These are phyloP conservation scores for Penicillium cosmopolitanum DNA, from an alignment of 495 filamentous ascomycete genomes.

Conservation along the genomic window DNA sequence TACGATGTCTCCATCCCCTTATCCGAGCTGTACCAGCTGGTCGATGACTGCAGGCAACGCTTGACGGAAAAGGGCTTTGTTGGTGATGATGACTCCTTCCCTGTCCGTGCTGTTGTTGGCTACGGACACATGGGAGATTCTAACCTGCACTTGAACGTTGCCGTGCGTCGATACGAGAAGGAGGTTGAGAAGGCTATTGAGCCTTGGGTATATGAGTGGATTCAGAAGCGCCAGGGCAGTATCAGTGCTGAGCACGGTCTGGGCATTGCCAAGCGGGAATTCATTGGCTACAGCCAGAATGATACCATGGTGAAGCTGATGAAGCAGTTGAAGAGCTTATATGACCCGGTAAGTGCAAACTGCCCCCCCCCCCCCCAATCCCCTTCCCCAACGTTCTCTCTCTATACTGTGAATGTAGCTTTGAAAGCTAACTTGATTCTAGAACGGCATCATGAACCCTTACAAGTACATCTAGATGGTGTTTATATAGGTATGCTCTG, in stretches of 20 bases:
- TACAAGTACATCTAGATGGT: conserved; percentile 77
- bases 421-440: conserved; percentile 28
- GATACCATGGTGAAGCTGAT: conserved; percentile 85
- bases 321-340: conserved; percentile 89
- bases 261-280: conserved; percentile 92
- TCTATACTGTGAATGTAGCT: neutral
- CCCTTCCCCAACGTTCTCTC: no score
- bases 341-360: conserved; percentile 77
- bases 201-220: conserved; percentile 98
- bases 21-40: conserved; percentile 81
- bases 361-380: neutral
- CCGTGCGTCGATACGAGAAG: conserved; percentile 80
- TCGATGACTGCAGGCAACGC: conserved; percentile 76
- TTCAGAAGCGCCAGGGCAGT: conserved; percentile 79
- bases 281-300: conserved; percentile 88
- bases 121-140: conserved; percentile 98
- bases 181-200: conserved; percentile 87
- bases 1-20: conserved; percentile 97
- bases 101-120: conserved; percentile 87
- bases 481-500: neutral
- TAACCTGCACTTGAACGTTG: conserved; percentile 91
- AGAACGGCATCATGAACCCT: conserved; percentile 93
- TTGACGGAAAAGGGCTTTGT: conserved; percentile 75
- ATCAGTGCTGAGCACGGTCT: conserved; percentile 97
- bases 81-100: conserved; percentile 74